phyloP scores from a whole-genome alignment of 305 asterid species.

The Rubia balearica region DNA sequence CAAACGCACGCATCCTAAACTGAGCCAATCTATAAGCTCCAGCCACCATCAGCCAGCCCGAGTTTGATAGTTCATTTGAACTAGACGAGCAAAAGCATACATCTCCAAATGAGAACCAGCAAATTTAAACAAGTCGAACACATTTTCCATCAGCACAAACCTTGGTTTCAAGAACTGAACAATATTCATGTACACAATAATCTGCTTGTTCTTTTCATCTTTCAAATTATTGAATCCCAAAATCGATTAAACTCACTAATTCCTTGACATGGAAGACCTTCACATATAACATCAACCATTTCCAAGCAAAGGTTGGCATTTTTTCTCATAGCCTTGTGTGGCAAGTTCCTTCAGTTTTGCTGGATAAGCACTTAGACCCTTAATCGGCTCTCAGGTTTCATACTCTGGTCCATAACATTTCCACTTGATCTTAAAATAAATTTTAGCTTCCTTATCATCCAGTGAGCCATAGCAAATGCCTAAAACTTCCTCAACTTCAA shows the following conservation, averaged over 20 bases:
- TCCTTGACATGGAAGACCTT: constrained; percentile 98
- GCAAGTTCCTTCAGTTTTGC: constrained; percentile 60
- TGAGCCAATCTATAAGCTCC: constrained; percentile 89
- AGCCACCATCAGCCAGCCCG: constrained; percentile 87
- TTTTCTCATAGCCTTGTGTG: constrained; percentile 34
- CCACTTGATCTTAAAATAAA: constrained; percentile 81
- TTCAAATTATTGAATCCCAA: constrained; percentile 47
- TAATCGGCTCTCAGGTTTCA: constrained; percentile 86
- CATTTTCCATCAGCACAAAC: constrained; percentile 79
- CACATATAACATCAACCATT: constrained; percentile 70
- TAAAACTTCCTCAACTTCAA: constrained; percentile 48
- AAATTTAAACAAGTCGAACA: constrained; percentile 58
- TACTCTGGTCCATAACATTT: constrained; percentile 61
- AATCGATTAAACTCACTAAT: constrained; percentile 83
- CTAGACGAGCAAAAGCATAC: constrained; percentile 62
- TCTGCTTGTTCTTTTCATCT: constrained; percentile 65
- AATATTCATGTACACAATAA: constrained; percentile 61
- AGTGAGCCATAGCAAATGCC: constrained; percentile 73
- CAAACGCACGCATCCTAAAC: constrained; percentile 65
- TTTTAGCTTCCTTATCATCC: constrained; percentile 31
- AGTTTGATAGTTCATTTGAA: constrained; percentile 63
- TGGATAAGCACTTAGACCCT: constrained; percentile 51
- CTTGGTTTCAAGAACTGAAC: constrained; percentile 52
- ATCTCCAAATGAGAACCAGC: constrained; percentile 56
- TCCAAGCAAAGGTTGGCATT: constrained; percentile 78